Conservation (phyloP, 805 yeast species). For the Candida bentonensis region DNA sequence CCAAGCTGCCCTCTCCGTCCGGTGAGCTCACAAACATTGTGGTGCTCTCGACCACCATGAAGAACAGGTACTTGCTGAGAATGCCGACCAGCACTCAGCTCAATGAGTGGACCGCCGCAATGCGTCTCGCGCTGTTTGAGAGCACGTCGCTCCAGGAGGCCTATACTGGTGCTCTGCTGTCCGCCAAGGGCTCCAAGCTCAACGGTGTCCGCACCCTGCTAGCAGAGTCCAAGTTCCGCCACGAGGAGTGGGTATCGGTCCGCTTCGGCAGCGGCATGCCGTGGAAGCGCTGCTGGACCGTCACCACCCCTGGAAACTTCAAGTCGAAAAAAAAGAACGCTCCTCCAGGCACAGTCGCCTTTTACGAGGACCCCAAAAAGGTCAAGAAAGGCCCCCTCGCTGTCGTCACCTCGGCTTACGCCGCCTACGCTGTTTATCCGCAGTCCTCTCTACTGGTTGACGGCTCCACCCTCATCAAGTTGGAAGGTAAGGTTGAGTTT, state of each 20-base stretch:
- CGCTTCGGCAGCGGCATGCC: constrained; percentile 97
- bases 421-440: constrained; percentile 87
- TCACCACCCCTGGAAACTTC: constrained; percentile 44
- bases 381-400: constrained; percentile 62
- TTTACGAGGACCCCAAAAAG: constrained; percentile 71
- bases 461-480: constrained; percentile 72
- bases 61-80: constrained; percentile 75
- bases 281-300: constrained; percentile 90
- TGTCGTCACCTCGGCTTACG: constrained; percentile 49
- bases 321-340: constrained; percentile 27
- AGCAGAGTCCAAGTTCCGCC: constrained; percentile 71
- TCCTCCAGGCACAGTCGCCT: constrained; percentile 48
- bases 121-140: constrained; percentile 70
- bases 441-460: constrained; percentile 70
- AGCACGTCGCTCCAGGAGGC: constrained; percentile 81
- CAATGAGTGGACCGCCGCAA: constrained; percentile 68
- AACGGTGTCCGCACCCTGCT: constrained; percentile 77
- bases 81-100: constrained; percentile 51
- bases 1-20: constrained; percentile 45
- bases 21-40: constrained; percentile 65
- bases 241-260: constrained; percentile 90
- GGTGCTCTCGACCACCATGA: constrained; percentile 83
- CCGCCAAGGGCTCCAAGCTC: constrained; percentile 79
- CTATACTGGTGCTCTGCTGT: constrained; percentile 84
- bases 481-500: constrained; percentile 60